These are phyloP conservation scores for Zancudomyces culisetae DNA, from an alignment of 371 early-diverging fungal genomes.

Conservation along the genomic window DNA sequence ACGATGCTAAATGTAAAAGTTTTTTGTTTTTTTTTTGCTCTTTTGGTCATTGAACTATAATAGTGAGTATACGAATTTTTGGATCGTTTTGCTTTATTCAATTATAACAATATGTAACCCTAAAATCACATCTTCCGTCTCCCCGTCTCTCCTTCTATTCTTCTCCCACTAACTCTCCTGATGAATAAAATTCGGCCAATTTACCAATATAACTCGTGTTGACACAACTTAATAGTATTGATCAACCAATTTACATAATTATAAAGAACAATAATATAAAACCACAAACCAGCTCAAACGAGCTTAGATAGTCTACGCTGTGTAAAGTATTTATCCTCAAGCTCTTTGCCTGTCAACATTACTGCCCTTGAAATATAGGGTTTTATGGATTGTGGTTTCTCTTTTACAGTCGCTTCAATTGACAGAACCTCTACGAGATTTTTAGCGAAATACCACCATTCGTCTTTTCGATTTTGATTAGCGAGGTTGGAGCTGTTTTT, in stretches of 20 bases:
- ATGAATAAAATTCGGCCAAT: too few species aligned
- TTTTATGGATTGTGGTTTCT: conserved; percentile 13
- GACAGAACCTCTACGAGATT: conserved; percentile 24
- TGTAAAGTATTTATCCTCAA: conserved; percentile 16
- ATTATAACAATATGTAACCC: too few species aligned
- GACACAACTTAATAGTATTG: not conserved
- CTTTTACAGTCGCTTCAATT: conserved; percentile 9
- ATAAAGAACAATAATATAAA: not conserved
- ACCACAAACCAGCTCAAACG: not conserved
- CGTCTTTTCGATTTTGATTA: conserved; percentile 43
- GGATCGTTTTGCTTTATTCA: too few species aligned
- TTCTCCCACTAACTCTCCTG: too few species aligned
- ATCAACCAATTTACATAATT: not conserved
- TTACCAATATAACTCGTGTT: not conserved
- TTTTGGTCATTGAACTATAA: too few species aligned
- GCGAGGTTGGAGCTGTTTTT: conserved; percentile 52
- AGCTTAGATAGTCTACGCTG: conserved; percentile 17
- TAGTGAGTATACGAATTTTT: too few species aligned
- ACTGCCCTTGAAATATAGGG: conserved; percentile 17
- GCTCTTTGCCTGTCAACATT: conserved; percentile 19
- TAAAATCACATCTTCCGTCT: too few species aligned
- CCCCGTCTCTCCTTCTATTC: too few species aligned
- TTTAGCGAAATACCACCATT: conserved; percentile 49
- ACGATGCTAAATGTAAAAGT: too few species aligned
- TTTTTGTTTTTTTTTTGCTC: too few species aligned